These are phyloP conservation scores for Aristolochia contorta DNA, from an alignment of 164 flowering plant genomes.

Conservation along the genomic window DNA sequence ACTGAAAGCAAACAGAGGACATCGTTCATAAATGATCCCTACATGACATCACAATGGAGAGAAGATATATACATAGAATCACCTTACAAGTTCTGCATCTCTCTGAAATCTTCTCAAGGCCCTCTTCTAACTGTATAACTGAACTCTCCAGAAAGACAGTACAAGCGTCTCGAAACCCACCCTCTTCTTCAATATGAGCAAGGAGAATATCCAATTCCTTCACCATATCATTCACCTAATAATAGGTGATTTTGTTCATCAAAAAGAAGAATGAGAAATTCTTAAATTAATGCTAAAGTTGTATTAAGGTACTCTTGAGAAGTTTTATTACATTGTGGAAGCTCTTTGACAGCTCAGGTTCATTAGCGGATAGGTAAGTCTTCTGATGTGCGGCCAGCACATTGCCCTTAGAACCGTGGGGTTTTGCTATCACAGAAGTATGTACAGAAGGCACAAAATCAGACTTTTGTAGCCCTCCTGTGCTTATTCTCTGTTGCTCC, in stretches of 20 bases:
- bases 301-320: background rate
- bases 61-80: constrained; percentile 4
- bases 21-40: background rate
- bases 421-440: constrained; percentile 19
- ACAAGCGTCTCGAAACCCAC: constrained; percentile 74
- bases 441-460: constrained; percentile 28
- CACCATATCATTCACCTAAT: constrained; percentile 68
- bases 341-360: constrained; percentile 45
- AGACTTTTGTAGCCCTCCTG: constrained; percentile 13
- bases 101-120: constrained; percentile 35
- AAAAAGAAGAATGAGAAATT: background rate
- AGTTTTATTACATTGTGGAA: constrained; percentile 41
- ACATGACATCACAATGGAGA: background rate
- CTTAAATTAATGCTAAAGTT: too few relatives aligned
- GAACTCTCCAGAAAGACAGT: constrained; percentile 33
- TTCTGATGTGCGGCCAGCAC: constrained; percentile 19
- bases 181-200: constrained; percentile 49
- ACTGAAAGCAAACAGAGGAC: background rate
- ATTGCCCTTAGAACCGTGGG: constrained; percentile 14
- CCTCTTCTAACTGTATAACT: constrained; percentile 46
- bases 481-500: constrained; percentile 21
- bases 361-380: constrained; percentile 19
- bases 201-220: constrained; percentile 66
- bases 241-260: background rate
- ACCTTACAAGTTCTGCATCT: constrained; percentile 63